Evolutionary conservation across 441 rosid species (phyloP).

Genomic region (Brassica balearica): DNA sequence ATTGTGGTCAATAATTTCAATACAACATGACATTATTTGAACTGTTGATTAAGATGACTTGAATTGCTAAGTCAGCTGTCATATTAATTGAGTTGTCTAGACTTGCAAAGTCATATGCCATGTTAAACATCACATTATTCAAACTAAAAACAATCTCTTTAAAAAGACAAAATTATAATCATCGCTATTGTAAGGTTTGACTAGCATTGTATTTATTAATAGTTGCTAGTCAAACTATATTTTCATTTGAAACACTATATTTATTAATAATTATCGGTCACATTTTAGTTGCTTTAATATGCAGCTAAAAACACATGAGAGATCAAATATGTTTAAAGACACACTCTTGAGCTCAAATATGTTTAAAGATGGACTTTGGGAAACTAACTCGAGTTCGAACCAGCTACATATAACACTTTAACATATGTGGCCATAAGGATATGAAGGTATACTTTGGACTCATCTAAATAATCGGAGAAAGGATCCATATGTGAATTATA

Average conservation of each 20-base stretch:
- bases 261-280: background rate
- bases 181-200: background rate
- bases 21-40: background rate
- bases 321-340: no score
- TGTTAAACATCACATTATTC: slow-evolving; percentile 1
- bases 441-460: no score
- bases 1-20: background rate
- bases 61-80: background rate
- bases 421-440: no score
- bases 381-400: no score
- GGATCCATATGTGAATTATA: no score
- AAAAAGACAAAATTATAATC: background rate
- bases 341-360: no score
- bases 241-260: background rate
- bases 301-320: no score
- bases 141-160: background rate
- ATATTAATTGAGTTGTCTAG: background rate
- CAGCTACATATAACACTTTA: no score
- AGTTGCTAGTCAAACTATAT: background rate
- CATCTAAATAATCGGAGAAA: no score
- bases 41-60: background rate
- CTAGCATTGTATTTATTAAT: background rate
- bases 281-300: background rate
- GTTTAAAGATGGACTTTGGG: no score
- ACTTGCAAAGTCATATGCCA: background rate